Evolutionary conservation across 371 early-diverging fungal species (phyloP).

Genomic region (Mortierella sp.): DNA sequence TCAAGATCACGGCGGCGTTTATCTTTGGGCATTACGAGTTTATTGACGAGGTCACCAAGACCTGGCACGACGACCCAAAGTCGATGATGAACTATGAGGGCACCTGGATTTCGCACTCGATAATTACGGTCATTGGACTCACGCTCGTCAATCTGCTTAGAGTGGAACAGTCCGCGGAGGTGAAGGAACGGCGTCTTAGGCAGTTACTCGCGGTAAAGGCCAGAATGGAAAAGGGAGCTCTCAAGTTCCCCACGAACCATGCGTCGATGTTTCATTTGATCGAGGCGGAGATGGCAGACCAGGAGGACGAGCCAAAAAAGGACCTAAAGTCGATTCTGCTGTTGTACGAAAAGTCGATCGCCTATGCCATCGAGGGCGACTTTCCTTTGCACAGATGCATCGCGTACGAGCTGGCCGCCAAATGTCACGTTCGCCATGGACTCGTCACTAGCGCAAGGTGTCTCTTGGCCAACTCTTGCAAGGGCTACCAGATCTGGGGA

Average conservation of each 20-base stretch:
- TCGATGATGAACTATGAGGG: conserved; percentile 56
- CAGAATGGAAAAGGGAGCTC: conserved; percentile 29
- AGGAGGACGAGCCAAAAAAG: conserved; percentile 14
- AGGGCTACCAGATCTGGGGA: conserved; percentile 43
- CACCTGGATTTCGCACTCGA: conserved; percentile 44
- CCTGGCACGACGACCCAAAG: conserved; percentile 50
- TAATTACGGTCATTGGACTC: conserved; percentile 43
- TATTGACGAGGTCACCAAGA: conserved; percentile 37
- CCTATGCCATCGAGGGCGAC: conserved; percentile 28
- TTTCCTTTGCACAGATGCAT: conserved; percentile 46
- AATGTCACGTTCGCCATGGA: conserved; percentile 39
- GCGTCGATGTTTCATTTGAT: conserved; percentile 49
- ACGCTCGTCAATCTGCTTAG: conserved; percentile 33
- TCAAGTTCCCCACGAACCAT: conserved; percentile 46
- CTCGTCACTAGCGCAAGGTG: conserved; percentile 35
- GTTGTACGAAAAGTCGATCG: conserved; percentile 48
- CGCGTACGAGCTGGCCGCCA: conserved; percentile 44
- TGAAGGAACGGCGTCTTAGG: neutral
- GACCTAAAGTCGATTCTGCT: conserved; percentile 26
- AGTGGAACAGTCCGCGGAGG: conserved; percentile 24
- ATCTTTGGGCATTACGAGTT: conserved; percentile 43
- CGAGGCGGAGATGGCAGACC: conserved; percentile 54
- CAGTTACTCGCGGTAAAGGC: conserved; percentile 21
- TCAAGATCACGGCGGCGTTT: conserved; percentile 48
- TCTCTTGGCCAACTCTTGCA: conserved; percentile 37